Base-by-base conservation (phyloP, 2,329 filamentous ascomycete species). In the Fusarium coffeatum region DNA sequence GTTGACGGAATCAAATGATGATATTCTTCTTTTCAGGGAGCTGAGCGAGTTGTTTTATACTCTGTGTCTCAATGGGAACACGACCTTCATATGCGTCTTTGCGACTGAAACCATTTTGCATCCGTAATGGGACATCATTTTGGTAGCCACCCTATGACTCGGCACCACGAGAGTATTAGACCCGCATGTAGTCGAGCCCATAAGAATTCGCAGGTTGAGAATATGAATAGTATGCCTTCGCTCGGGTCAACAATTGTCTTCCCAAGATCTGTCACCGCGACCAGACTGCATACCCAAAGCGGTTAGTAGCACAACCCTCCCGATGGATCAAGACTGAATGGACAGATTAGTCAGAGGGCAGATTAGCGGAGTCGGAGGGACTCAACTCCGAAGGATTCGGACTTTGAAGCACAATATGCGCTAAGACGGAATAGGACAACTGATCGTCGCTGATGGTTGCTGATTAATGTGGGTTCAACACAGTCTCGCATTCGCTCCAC, bases 1-100 rank as follows among this genome's bases (percentile, higher is more conserved):
- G 1, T 11, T 11, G 34, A 37, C 11, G 11, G 4, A 6, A 0
- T 11, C 11, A 4, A 6, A n/a, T n/a, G 9, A 7, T 6, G 3
- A 4, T n/a, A 11, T 18, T 6, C 5, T 4, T 18, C 8, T 18
- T 18, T 10, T 2, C 10, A 10, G 30, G 5, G 8, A 16, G 8
- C 8, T 8, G 15, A 9, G 9, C 1, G 10, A 27, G 27, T 4
- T 10, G 9, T 10, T 27, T 27, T 27, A 27, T 27, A 11, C n/a
- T n/a, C n/a, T n/a, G n/a, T n/a, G n/a, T n/a, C n/a, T n/a, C n/a
- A n/a, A n/a, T n/a, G n/a, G n/a, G n/a, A n/a, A n/a, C n/a, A n/a
- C n/a, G n/a, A n/a, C n/a, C n/a, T n/a, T n/a, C n/a, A n/a, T n/a
- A n/a, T n/a, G n/a, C n/a, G n/a, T n/a, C n/a, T n/a, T n/a, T n/a